Percentiles rank a stretch among this genome's conserved stretches.
Conservation (phyloP, 2,329 filamentous ascomycete species). For the Talaromyces sp. region DNA sequence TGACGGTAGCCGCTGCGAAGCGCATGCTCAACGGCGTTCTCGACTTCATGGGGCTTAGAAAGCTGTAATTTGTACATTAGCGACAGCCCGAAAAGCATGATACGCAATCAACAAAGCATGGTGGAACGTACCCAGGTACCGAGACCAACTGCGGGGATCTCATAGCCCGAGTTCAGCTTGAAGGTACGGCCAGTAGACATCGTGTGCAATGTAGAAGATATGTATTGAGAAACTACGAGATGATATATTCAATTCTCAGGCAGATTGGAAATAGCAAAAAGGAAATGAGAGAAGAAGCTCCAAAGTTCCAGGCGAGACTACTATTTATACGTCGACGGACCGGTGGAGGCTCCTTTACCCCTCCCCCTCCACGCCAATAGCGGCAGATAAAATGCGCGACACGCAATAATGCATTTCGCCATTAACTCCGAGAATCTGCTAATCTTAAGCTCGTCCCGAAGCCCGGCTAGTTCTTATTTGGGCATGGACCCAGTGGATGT, state of each 20-base stretch:
- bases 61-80: constrained; percentile 21
- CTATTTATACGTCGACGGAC: background rate
- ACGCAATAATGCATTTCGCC: too few relatives aligned
- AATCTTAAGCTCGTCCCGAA: constrained; percentile 4
- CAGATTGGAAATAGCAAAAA: background rate
- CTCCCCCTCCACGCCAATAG: constrained; percentile 5
- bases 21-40: constrained; percentile 53
- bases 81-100: background rate
- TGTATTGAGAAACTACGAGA: background rate
- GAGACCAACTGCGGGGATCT: constrained; percentile 47
- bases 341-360: constrained; percentile 2
- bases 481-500: background rate
- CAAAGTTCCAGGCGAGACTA: background rate
- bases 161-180: constrained; percentile 47
- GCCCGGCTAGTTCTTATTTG: background rate
- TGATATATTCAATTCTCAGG: background rate
- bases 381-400: too few relatives aligned
- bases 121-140: constrained; percentile 42
- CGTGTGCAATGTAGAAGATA: background rate
- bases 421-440: background rate
- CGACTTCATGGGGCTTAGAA: constrained; percentile 48
- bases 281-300: background rate
- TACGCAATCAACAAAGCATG: background rate
- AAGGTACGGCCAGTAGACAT: constrained; percentile 41
- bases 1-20: constrained; percentile 41